Conservation (phyloP, 148 eudicot genomes). For the Camellia japonica region DNA sequence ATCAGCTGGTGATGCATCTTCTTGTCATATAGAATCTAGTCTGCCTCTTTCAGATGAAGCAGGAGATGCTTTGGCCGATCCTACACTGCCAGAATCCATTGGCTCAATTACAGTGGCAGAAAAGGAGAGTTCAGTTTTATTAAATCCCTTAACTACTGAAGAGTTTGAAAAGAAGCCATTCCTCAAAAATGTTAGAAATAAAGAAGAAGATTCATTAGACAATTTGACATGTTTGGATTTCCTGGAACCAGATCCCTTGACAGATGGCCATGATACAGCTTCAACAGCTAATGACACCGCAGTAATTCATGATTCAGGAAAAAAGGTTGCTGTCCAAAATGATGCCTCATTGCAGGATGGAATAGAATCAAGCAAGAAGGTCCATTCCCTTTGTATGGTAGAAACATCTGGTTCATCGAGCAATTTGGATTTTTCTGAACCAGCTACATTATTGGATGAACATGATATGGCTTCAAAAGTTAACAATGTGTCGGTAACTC, state of each 20-base stretch:
- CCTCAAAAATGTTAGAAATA: constrained; percentile 16
- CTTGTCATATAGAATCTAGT: constrained; percentile 14
- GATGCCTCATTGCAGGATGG: constrained; percentile 38
- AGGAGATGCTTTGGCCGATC: constrained; percentile 24
- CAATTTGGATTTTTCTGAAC: not conserved
- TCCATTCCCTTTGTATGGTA: constrained; percentile 4
- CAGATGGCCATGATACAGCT: constrained; percentile 17
- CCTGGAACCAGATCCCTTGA: constrained; percentile 25
- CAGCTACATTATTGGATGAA: constrained; percentile 19
- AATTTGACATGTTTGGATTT: constrained; percentile 37
- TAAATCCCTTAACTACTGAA: constrained; percentile 20
- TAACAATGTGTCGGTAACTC: constrained; percentile 17
- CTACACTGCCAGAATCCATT: constrained; percentile 20
- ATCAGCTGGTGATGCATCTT: constrained; percentile 31
- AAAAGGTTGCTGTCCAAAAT: too few species aligned
- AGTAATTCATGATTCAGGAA: too few species aligned
- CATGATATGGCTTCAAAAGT: constrained; percentile 24
- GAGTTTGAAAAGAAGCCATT: constrained; percentile 20
- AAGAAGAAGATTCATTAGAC: constrained; percentile 10
- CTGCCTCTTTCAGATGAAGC: constrained; percentile 18
- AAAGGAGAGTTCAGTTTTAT: constrained; percentile 22
- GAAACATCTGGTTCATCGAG: not conserved
- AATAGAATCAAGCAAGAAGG: not conserved
- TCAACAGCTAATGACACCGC: not conserved
- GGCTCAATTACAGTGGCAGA: constrained; percentile 25